phyloP scores from a whole-genome alignment of 345 rosid species.

The Eucalyptus grandis region DNA sequence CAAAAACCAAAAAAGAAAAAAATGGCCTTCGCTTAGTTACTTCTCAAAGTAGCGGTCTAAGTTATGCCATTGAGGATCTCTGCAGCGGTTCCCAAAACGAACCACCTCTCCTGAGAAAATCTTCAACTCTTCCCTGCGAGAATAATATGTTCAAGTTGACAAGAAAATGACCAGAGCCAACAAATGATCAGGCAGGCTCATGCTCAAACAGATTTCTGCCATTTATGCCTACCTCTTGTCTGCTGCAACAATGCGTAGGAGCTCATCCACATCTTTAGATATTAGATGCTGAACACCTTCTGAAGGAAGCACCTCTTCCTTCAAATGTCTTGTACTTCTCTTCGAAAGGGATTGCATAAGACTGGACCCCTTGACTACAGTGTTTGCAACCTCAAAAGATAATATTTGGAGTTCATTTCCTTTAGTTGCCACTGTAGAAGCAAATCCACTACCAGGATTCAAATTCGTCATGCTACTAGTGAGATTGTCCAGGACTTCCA shows the following conservation, averaged over 20 bases:
- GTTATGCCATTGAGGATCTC: constrained; percentile 96
- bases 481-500: constrained; percentile 80
- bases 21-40: constrained; percentile 13
- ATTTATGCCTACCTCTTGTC: constrained; percentile 59
- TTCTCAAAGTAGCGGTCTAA: constrained; percentile 81
- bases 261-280: constrained; percentile 64
- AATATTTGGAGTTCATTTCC: constrained; percentile 65
- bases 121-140: constrained; percentile 68
- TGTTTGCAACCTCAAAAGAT: constrained; percentile 90
- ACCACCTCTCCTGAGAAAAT: constrained; percentile 82
- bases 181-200: neutral
- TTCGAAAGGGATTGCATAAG: constrained; percentile 77
- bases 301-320: constrained; percentile 46
- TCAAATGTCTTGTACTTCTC: constrained; percentile 39
- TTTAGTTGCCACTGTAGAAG: constrained; percentile 57
- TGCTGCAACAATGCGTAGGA: constrained; percentile 49
- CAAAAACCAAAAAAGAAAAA: neutral
- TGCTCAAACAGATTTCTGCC: neutral
- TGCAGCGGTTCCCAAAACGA: constrained; percentile 89
- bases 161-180: neutral
- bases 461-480: constrained; percentile 91
- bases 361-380: constrained; percentile 79
- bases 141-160: neutral
- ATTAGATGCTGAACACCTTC: constrained; percentile 74
- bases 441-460: constrained; percentile 48